Conservation (phyloP, 2,329 filamentous ascomycete genomes). For the Epichloe sp. region DNA sequence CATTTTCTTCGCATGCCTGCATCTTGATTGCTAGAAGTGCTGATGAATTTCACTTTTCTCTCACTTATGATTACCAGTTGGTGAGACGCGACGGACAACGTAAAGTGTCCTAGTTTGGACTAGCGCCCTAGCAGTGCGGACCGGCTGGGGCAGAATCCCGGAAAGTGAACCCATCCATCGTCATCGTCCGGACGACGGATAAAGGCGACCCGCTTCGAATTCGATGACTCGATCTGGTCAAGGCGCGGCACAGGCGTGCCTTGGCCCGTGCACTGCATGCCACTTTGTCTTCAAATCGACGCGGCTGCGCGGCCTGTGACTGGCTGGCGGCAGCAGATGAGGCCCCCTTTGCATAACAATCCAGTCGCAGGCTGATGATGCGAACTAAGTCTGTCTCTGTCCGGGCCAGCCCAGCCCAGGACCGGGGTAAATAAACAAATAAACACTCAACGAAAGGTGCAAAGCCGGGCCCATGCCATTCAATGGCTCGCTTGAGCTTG, state of each 20-base stretch:
- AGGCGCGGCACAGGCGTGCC: not conserved
- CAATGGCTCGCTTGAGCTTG: not conserved
- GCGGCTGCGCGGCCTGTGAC: not conserved
- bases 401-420: not conserved
- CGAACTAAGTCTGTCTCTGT: no score
- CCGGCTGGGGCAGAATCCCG: not conserved
- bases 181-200: slow-evolving; percentile 5
- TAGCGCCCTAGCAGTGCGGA: not conserved
- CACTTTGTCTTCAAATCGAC: slow-evolving; percentile 1
- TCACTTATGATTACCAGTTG: not conserved
- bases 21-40: not conserved
- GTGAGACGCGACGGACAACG: slow-evolving; percentile 5
- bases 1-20: not conserved
- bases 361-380: not conserved
- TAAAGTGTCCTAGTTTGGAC: not conserved
- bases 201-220: not conserved
- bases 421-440: slow-evolving; percentile 3
- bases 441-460: not conserved
- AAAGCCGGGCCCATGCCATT: not conserved
- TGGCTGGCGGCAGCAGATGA: not conserved
- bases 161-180: not conserved
- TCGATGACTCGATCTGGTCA: not conserved
- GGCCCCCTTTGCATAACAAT: not conserved
- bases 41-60: not conserved
- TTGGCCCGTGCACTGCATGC: not conserved